Evolutionary conservation across 331 rosid species (phyloP).

Genomic region (Spiraea crenata): DNA sequence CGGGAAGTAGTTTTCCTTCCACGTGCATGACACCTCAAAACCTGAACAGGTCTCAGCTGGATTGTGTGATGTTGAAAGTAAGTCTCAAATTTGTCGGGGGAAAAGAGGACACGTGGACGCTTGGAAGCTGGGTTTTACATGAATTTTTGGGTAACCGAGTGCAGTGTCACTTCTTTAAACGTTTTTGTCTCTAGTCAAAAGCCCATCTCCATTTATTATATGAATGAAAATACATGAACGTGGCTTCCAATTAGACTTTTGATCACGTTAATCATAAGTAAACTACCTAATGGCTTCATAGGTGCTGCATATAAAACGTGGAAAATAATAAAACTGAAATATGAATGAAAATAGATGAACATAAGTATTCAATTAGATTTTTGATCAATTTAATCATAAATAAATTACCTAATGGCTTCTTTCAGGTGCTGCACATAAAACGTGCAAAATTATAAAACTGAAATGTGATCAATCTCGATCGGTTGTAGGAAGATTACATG

Average conservation of each 20-base stretch:
- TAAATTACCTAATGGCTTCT: not conserved
- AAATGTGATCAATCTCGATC: not conserved
- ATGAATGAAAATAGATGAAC: not conserved
- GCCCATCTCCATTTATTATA: not conserved
- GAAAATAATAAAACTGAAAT: not conserved
- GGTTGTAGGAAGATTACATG: not conserved
- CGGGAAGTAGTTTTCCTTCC: no score
- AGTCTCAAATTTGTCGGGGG: no score
- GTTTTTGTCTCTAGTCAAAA: not conserved
- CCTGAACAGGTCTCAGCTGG: no score
- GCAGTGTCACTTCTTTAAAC: not conserved
- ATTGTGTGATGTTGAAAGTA: no score
- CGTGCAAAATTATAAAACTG: not conserved
- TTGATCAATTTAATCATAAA: not conserved
- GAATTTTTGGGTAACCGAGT: not conserved
- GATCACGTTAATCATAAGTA: not conserved
- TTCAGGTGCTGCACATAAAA: not conserved
- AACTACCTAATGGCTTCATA: not conserved
- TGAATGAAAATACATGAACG: not conserved
- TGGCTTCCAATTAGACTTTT: not conserved
- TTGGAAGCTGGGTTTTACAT: not conserved
- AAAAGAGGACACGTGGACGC: not conserved
- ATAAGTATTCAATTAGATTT: not conserved
- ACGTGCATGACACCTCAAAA: no score
- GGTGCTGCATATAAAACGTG: not conserved